Evolutionary conservation across 208 protist genomes (phyloP).

Genomic region (Tritrichomonas foetus): DNA sequence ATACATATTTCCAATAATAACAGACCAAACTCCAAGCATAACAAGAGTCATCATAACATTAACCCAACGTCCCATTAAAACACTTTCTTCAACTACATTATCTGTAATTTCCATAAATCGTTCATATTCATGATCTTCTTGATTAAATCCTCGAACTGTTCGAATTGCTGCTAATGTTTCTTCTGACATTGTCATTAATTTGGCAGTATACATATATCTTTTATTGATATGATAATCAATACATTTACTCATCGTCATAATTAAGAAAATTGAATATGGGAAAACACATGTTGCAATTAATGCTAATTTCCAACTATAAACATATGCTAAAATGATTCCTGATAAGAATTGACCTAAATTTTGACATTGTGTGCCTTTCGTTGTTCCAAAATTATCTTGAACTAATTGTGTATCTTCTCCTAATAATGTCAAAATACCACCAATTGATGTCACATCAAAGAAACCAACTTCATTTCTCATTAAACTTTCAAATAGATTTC

Average conservation of each 20-base stretch:
- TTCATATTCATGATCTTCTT: neutral
- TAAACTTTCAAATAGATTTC: neutral
- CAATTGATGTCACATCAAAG: conserved; percentile 3
- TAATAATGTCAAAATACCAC: conserved; percentile 4
- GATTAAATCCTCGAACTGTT: neutral
- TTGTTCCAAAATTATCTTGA: neutral
- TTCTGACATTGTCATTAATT: neutral
- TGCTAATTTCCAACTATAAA: conserved; percentile 32
- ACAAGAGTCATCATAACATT: neutral
- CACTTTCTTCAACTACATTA: too few species aligned
- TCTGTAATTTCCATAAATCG: neutral
- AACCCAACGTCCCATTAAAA: too few species aligned
- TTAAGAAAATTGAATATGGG: neutral
- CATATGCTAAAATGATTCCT: neutral
- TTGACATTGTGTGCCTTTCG: neutral
- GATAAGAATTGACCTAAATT: neutral
- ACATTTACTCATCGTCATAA: neutral
- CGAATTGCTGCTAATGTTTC: neutral
- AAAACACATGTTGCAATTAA: neutral
- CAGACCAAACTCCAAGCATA: neutral
- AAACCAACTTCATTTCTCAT: neutral
- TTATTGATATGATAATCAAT: neutral
- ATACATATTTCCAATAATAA: conserved; percentile 23
- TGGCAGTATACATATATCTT: neutral
- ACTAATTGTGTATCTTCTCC: neutral